Evolutionary conservation across 176 grass and related monocot species (phyloP).

Genomic region (Pharus latifolius): DNA sequence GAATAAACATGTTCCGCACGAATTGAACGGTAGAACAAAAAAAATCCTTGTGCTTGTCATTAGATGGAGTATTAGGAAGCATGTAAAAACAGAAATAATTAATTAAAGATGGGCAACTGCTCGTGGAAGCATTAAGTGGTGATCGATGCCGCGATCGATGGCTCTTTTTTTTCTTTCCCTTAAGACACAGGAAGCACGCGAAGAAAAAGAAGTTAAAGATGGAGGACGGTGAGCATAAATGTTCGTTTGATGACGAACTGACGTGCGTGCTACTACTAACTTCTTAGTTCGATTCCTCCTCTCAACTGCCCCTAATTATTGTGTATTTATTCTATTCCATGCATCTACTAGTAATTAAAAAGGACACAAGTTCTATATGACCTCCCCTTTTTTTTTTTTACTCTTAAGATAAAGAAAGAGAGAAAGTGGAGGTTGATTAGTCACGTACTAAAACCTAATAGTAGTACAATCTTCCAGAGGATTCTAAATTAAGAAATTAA

Average conservation of each 20-base stretch:
- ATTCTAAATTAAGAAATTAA: not conserved
- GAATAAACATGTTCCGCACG: too few species aligned
- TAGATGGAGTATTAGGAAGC: too few species aligned
- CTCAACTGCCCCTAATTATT: constrained; percentile 29
- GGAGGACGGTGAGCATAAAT: constrained; percentile 13
- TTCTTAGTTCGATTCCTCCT: not conserved
- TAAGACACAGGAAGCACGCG: not conserved
- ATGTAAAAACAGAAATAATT: too few species aligned
- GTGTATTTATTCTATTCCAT: constrained; percentile 9
- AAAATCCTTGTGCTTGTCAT: too few species aligned
- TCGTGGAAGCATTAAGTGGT: too few species aligned
- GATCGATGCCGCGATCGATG: not conserved
- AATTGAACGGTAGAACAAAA: too few species aligned
- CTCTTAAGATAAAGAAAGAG: not conserved
- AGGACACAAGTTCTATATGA: not conserved
- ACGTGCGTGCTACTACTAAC: constrained; percentile 17
- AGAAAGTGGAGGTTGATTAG: constrained; percentile 8
- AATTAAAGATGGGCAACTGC: too few species aligned
- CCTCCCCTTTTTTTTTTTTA: too few species aligned
- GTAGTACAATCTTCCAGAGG: not conserved
- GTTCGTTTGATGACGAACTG: constrained; percentile 14
- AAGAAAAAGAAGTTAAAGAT: not conserved
- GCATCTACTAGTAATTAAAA: not conserved
- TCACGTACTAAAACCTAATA: constrained; percentile 15
- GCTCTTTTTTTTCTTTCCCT: not conserved